Conservation (phyloP, 306 rosid genomes). For the Malus orientalis region DNA sequence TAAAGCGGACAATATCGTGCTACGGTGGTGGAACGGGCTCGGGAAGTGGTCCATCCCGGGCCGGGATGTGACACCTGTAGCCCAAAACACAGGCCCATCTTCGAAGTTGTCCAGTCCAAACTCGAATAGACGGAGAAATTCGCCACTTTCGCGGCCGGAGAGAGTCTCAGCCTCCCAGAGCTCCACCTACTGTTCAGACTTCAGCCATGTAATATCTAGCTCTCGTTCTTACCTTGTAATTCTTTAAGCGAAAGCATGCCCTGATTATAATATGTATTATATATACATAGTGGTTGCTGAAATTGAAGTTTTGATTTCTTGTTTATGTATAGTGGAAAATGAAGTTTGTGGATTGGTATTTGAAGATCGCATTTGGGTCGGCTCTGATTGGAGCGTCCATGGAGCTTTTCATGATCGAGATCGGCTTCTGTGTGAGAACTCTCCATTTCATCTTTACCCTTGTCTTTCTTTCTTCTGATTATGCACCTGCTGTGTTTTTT, state of each 20-base stretch:
- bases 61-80: background rate
- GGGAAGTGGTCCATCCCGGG: too few species aligned
- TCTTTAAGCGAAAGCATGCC: background rate
- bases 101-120: background rate
- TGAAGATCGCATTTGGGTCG: slow-evolving; percentile 69
- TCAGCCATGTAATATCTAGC: background rate
- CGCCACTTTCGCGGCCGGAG: background rate
- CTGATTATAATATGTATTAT: background rate
- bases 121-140: background rate
- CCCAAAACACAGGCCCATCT: background rate
- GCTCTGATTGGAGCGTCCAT: slow-evolving; percentile 83
- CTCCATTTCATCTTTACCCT: slow-evolving; percentile 28
- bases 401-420: slow-evolving; percentile 85
- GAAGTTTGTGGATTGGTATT: slow-evolving; percentile 84
- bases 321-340: slow-evolving; percentile 27
- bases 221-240: background rate
- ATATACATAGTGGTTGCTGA: background rate
- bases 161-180: background rate
- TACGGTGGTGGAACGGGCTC: too few species aligned
- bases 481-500: background rate
- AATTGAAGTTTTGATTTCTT: background rate
- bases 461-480: background rate
- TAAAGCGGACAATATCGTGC: too few species aligned
- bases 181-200: background rate
- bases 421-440: slow-evolving; percentile 85